phyloP scores from a whole-genome alignment of 2,329 filamentous ascomycete genomes.

The Aspergillus alliaceus region DNA sequence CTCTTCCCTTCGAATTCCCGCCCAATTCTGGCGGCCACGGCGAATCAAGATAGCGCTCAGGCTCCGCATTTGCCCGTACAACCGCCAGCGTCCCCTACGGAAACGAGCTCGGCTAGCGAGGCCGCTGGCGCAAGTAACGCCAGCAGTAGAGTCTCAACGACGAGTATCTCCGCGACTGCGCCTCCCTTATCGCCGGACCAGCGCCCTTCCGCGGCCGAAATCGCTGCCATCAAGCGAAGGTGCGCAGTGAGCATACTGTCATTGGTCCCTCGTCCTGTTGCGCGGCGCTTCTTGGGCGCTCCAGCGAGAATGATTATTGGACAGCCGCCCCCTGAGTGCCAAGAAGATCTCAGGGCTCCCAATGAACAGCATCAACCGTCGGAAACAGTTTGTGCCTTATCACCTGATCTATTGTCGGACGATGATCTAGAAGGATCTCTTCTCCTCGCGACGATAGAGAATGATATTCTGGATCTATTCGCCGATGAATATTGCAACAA shows the following conservation, averaged over 20 bases:
- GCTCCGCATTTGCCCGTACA: constrained; percentile 24
- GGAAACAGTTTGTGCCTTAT: constrained; percentile 8
- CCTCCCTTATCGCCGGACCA: constrained; percentile 18
- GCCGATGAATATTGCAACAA: constrained; percentile 88
- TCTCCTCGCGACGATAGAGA: constrained; percentile 61
- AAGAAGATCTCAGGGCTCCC: neutral
- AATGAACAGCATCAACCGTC: neutral
- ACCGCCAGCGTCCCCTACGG: constrained; percentile 17
- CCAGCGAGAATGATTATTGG: constrained; percentile 8
- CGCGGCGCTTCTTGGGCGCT: constrained; percentile 45
- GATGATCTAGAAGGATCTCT: constrained; percentile 43
- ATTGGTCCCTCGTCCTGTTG: constrained; percentile 45
- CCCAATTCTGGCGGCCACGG: constrained; percentile 51
- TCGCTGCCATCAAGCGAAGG: constrained; percentile 43
- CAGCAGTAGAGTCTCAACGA: constrained; percentile 20
- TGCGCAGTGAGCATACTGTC: constrained; percentile 45
- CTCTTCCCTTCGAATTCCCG: constrained; percentile 85
- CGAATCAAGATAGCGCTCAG: constrained; percentile 12
- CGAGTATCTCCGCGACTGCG: constrained; percentile 10
- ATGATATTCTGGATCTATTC: constrained; percentile 69
- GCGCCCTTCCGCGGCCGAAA: constrained; percentile 29
- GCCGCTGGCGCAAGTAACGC: constrained; percentile 19
- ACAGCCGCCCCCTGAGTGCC: neutral
- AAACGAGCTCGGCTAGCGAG: constrained; percentile 15
- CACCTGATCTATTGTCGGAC: constrained; percentile 4